Evolutionary conservation across 2,329 filamentous ascomycete species (phyloP).

Genomic region (Lachnellula cervina): DNA sequence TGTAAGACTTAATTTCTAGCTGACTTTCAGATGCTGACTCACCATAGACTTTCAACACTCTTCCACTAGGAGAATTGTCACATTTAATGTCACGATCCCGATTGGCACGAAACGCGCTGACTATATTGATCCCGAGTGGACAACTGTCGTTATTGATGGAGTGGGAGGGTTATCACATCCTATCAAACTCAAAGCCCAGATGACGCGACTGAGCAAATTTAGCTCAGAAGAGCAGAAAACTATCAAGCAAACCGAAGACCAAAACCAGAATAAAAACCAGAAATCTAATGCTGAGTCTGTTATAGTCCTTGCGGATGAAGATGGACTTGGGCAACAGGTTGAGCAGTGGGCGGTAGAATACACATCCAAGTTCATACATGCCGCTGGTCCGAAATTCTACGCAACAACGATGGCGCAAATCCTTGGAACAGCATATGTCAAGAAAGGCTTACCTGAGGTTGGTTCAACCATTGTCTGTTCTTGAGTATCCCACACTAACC

Average conservation of each 20-base stretch:
- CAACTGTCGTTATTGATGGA: conserved; percentile 20
- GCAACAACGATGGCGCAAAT: conserved; percentile 21
- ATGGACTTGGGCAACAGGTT: conserved; percentile 10
- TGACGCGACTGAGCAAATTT: conserved; percentile 10
- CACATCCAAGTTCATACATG: conserved; percentile 22
- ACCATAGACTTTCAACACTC: conserved; percentile 21
- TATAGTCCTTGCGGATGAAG: conserved; percentile 15
- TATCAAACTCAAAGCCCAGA: conserved; percentile 12
- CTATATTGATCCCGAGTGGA: background rate
- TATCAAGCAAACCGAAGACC: conserved; percentile 7
- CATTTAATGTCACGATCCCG: conserved; percentile 13
- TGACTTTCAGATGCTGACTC: background rate
- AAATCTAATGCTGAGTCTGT: conserved; percentile 2
- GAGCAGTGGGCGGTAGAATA: conserved; percentile 27
- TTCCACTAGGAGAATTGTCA: conserved; percentile 18
- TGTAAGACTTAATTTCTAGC: conserved; percentile 9
- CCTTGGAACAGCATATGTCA: conserved; percentile 23
- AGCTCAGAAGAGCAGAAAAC: conserved; percentile 4
- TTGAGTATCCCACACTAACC: background rate
- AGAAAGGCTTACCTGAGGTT: conserved; percentile 22
- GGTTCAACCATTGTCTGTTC: background rate
- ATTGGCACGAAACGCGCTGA: background rate
- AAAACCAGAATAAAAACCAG: background rate
- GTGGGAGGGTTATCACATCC: conserved; percentile 18
- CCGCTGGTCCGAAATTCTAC: conserved; percentile 19